A percentile compares a stretch with the other conserved stretches of the same genome.
Evolutionary conservation across 164 flowering plant species (phyloP).

Genomic region (Piper betle): DNA sequence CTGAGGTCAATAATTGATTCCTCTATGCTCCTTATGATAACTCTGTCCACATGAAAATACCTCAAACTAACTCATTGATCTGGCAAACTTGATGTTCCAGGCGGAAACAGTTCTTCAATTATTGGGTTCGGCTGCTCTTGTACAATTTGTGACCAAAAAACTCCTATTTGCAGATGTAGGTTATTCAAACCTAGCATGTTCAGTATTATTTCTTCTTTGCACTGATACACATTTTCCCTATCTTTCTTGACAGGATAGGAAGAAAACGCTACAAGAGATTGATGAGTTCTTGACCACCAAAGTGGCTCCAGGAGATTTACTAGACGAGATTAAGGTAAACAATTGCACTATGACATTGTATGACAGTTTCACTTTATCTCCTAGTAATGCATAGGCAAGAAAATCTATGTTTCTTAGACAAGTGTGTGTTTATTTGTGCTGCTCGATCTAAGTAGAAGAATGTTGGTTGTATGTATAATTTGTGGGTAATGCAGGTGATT

Average conservation of each 20-base stretch:
- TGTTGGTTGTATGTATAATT: neutral
- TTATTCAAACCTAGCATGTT: neutral
- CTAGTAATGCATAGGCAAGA: too few relatives aligned
- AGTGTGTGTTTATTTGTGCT: neutral
- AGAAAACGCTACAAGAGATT: slow-evolving; percentile 55
- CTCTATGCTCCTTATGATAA: neutral
- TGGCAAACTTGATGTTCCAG: slow-evolving; percentile 21
- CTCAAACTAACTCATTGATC: neutral
- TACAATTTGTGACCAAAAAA: slow-evolving; percentile 69
- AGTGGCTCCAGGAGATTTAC: slow-evolving; percentile 76
- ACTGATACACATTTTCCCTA: neutral
- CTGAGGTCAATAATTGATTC: slow-evolving; percentile 46
- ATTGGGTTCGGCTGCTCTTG: slow-evolving; percentile 75
- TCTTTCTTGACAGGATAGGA: slow-evolving; percentile 48
- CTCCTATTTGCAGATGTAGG: slow-evolving; percentile 74
- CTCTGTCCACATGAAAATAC: neutral
- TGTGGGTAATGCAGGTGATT: slow-evolving; percentile 38
- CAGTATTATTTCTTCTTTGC: neutral
- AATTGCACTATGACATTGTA: neutral
- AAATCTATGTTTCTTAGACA: too few relatives aligned
- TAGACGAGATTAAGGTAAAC: slow-evolving; percentile 74
- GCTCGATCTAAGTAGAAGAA: neutral
- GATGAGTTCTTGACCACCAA: slow-evolving; percentile 72
- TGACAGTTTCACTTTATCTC: too few relatives aligned
- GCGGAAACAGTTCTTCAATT: slow-evolving; percentile 76